Conservation (phyloP, 2,329 filamentous ascomycete species). For the Exophiala calicioides region DNA sequence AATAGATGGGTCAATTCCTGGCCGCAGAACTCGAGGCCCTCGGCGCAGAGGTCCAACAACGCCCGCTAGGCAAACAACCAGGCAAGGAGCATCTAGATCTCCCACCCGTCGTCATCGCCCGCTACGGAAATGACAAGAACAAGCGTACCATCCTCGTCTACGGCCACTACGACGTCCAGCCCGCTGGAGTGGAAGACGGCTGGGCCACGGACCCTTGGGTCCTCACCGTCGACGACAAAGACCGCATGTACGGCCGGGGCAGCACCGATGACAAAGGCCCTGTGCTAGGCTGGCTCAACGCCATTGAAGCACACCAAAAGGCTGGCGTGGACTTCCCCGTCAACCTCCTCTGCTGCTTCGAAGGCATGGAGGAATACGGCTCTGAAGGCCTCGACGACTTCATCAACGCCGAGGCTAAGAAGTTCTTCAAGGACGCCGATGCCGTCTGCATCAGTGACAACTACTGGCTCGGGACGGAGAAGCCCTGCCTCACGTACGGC, state of each 20-base stretch:
- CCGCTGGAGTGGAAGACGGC: constrained; percentile 86
- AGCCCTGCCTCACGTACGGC: constrained; percentile 96
- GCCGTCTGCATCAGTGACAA: constrained; percentile 99
- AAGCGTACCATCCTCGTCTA: constrained; percentile 97
- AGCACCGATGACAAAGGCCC: constrained; percentile 98
- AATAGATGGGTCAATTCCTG: constrained; percentile 85
- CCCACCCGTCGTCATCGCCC: constrained; percentile 85
- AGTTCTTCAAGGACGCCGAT: constrained; percentile 92
- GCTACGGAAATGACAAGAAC: constrained; percentile 87
- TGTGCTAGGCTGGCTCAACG: constrained; percentile 95
- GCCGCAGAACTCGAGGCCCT: constrained; percentile 77
- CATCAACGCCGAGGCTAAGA: constrained; percentile 85
- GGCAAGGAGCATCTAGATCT: constrained; percentile 87
- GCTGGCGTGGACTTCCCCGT: constrained; percentile 92
- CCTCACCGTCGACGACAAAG: constrained; percentile 82
- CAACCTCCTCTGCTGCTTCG: constrained; percentile 98
- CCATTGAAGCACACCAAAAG: constrained; percentile 96
- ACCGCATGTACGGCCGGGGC: constrained; percentile 92
- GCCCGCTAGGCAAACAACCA: constrained; percentile 86
- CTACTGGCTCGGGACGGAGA: constrained; percentile 99
- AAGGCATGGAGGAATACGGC: constrained; percentile 99
- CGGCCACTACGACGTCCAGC: constrained; percentile 98
- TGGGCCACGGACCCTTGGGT: constrained; percentile 96
- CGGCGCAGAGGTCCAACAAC: constrained; percentile 83
- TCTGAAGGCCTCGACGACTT: constrained; percentile 95